Base-by-base conservation (phyloP, 495 filamentous ascomycete species). In the Xylaria intraflava region DNA sequence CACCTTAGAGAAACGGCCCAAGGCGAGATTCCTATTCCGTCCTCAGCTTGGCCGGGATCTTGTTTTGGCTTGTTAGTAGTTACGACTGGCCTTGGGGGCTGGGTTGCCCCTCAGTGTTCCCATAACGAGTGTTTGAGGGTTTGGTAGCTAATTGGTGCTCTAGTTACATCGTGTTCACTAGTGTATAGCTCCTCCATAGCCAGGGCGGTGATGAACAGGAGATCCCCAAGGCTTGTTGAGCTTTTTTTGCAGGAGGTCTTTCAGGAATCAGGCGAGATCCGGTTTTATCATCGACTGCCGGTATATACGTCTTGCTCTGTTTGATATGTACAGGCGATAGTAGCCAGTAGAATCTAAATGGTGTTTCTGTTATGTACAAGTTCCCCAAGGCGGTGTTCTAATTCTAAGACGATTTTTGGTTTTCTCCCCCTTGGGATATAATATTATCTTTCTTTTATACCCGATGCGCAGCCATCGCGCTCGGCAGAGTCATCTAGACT, bases 41-140 rank as follows among this genome's bases (percentile, higher is more conserved):
- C 33, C 44, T 54, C 51, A 54, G 51, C 51, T 54, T 40, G 31
- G 19, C 51, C 41, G 44, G 51, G 51, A 19, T 54, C 22, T 40
- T 31, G 23, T 23, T 35, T 3, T 33, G 26, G 6, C 23, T 14
- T 24, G n/a, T 27, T 27, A n/a, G 42, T 44, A 44, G 23, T 12
- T 16, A 43, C 20, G 4, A 9, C 4, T 29, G 4, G 4, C 27
- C 9, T 29, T 29, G 4, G 27, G 9, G 27, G n/a, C n/a, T n/a
- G n/a, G n/a, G n/a, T n/a, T n/a, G n/a, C n/a, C n/a, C n/a, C n/a
- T n/a, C n/a, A n/a, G n/a, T n/a, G n/a, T n/a, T n/a, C n/a, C n/a
- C n/a, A n/a, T n/a, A n/a, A n/a, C n/a, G n/a, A n/a, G n/a, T n/a
- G n/a, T n/a, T n/a, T n/a, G n/a, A n/a, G n/a, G n/a, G n/a, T n/a